Conservation (phyloP, 2,329 filamentous ascomycete genomes). For the Ceratocystis eucalypticola region DNA sequence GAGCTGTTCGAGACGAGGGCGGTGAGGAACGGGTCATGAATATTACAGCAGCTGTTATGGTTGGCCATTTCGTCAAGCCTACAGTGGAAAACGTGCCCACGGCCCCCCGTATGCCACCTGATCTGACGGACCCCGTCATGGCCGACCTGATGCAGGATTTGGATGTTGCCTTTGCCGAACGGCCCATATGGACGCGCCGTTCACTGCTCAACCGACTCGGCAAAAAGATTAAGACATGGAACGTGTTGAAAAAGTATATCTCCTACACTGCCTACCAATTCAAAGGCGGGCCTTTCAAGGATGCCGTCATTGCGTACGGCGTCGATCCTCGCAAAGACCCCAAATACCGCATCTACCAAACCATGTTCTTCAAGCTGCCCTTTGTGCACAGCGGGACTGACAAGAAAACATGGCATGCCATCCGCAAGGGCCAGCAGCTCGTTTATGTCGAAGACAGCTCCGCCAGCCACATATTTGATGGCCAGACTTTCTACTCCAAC, state of each 20-base stretch:
- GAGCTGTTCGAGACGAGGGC: constrained; percentile 42
- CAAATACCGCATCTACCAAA: constrained; percentile 72
- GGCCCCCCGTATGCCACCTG: constrained; percentile 47
- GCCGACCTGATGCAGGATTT: constrained; percentile 52
- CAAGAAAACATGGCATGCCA: constrained; percentile 20
- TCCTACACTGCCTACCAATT: constrained; percentile 87
- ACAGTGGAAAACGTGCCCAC: constrained; percentile 47
- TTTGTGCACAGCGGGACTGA: constrained; percentile 29
- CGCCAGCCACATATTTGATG: constrained; percentile 68
- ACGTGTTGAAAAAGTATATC: constrained; percentile 57
- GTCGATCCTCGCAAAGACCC: constrained; percentile 70
- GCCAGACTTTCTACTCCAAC: constrained; percentile 57
- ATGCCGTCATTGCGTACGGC: constrained; percentile 73
- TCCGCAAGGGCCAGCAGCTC: constrained; percentile 26
- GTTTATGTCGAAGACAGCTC: constrained; percentile 30
- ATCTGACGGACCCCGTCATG: constrained; percentile 46
- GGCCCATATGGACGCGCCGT: constrained; percentile 78
- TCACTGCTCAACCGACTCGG: constrained; percentile 62
- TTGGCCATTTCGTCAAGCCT: constrained; percentile 45
- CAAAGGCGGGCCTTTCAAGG: constrained; percentile 80
- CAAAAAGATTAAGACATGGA: constrained; percentile 37
- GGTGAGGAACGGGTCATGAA: constrained; percentile 42
- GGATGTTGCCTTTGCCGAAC: constrained; percentile 50
- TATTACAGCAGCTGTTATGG: constrained; percentile 44
- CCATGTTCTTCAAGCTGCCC: constrained; percentile 67